These are phyloP conservation scores for Aspergillus indologenus DNA, from an alignment of 495 filamentous ascomycete species.

Conservation along the genomic window DNA sequence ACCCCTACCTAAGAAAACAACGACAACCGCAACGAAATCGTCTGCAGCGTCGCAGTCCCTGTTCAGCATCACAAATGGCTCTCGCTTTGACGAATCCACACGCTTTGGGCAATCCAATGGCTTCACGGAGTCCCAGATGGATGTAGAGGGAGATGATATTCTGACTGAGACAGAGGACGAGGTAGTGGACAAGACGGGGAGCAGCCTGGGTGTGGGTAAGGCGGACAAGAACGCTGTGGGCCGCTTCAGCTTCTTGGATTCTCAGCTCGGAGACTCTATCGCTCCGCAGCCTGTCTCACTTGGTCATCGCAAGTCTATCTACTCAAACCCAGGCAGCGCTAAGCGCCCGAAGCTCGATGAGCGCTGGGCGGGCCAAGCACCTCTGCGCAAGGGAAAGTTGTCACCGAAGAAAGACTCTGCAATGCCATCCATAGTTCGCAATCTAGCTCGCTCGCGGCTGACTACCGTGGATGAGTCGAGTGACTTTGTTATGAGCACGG, in stretches of 20 bases:
- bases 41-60: slow-evolving; percentile 32
- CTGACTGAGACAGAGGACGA: slow-evolving; percentile 42
- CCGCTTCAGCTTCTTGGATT: slow-evolving; percentile 35
- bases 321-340: slow-evolving; percentile 40
- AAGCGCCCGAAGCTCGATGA: slow-evolving; percentile 48
- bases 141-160: slow-evolving; percentile 34
- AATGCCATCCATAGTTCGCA: slow-evolving; percentile 47
- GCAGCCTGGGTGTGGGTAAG: slow-evolving; percentile 22
- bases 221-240: slow-evolving; percentile 18
- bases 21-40: slow-evolving; percentile 20
- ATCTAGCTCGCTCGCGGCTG: slow-evolving; percentile 32
- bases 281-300: slow-evolving; percentile 15
- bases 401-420: slow-evolving; percentile 49
- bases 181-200: slow-evolving; percentile 23
- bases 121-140: slow-evolving; percentile 32
- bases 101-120: slow-evolving; percentile 30
- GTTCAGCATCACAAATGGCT: slow-evolving; percentile 40
- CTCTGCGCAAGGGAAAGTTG: slow-evolving; percentile 35
- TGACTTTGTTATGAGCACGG: slow-evolving; percentile 45
- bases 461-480: slow-evolving; percentile 41
- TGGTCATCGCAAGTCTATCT: slow-evolving; percentile 38
- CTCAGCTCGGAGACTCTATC: slow-evolving; percentile 28
- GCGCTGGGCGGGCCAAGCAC: slow-evolving; percentile 37
- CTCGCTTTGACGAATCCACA: slow-evolving; percentile 38
- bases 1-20: slow-evolving; percentile 30